Base-by-base conservation (phyloP, 1,284 basidiomycete species). In the Flammula alnicola region DNA sequence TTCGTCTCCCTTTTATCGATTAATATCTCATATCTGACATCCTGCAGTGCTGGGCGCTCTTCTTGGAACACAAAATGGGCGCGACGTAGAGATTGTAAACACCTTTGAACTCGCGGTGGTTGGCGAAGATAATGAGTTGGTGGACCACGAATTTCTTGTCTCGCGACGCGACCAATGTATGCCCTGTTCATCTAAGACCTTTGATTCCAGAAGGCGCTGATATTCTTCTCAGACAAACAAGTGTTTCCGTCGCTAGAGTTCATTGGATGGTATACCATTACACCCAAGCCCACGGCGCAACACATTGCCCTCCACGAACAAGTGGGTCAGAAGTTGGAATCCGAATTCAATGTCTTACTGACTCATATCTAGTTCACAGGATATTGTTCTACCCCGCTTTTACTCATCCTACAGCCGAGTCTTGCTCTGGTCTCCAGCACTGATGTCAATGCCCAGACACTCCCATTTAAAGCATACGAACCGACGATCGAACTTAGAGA, bases 211-310 rank as follows among this genome's bases (percentile, higher is more conserved):
- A 22, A 17, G 22, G n/a, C n/a, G n/a, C 36, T 32, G 22, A 25
- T 7, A 5, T 37, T 19, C 12, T 16, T 12, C 14, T 27, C 19
- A 98, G 95, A 96, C 79, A 96, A 96, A 67, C 94, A 98, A 70
- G 95, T 98, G 11, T 99, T 99, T 68, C 97, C 96, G 3, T 93
- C 94, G 0, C 80, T 98, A 38, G 94, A 97, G 60, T 86, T 99
- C 59, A 89, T 99, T 36, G 96, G 96, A 11, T 99, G 96, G 96
- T 99, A 99, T 68, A 91, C 91, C 0, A 84, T 95, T 45, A 88
- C 93, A 9, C 66, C 78, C 5, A 71, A 78, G 10, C 94, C 93
- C 0, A 86, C 85, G 1, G 60, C 79, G 6, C 76, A 76, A 19
- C 94, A 98, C 63, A 83, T 94, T 42, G 75, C 79, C 1, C 77